Conservation (phyloP, 2,329 filamentous ascomycete species). For the Torrubiella hemipterigena region DNA sequence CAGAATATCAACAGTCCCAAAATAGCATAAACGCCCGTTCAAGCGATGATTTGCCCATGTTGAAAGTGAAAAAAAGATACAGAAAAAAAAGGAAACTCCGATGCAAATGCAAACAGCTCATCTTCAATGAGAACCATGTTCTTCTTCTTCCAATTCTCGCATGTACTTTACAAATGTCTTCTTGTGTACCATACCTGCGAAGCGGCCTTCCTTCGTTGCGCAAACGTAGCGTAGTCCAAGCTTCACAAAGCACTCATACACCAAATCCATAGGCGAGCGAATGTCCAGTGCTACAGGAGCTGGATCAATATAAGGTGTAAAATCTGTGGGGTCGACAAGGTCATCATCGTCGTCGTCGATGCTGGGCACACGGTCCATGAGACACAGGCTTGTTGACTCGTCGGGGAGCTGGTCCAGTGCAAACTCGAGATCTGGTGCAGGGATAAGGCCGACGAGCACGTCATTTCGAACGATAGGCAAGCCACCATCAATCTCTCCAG, state of each 20-base stretch:
- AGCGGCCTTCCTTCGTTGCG: constrained; percentile 72
- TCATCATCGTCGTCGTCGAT: constrained; percentile 54
- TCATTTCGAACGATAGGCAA: constrained; percentile 73
- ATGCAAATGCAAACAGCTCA: not conserved
- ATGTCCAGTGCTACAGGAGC: constrained; percentile 83
- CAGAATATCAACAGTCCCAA: too few species aligned
- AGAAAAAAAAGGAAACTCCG: not conserved
- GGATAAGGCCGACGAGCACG: constrained; percentile 79
- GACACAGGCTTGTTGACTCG: constrained; percentile 60
- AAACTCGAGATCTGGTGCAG: constrained; percentile 86
- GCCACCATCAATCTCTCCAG: constrained; percentile 85
- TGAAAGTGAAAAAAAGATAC: too few species aligned
- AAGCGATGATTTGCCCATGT: too few species aligned
- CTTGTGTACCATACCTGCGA: constrained; percentile 89
- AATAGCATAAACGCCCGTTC: too few species aligned
- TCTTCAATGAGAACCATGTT: constrained; percentile 7
- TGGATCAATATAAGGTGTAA: constrained; percentile 84
- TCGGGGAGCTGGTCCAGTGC: constrained; percentile 75
- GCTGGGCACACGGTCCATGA: constrained; percentile 62
- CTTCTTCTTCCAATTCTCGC: constrained; percentile 60
- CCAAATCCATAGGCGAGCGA: constrained; percentile 81
- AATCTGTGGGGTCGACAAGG: constrained; percentile 61
- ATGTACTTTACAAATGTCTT: constrained; percentile 95
- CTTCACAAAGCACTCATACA: constrained; percentile 95
- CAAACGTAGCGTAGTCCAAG: constrained; percentile 87